Base-by-base conservation (phyloP, 2,329 filamentous ascomycete species). In the Trichophyton equinum region DNA sequence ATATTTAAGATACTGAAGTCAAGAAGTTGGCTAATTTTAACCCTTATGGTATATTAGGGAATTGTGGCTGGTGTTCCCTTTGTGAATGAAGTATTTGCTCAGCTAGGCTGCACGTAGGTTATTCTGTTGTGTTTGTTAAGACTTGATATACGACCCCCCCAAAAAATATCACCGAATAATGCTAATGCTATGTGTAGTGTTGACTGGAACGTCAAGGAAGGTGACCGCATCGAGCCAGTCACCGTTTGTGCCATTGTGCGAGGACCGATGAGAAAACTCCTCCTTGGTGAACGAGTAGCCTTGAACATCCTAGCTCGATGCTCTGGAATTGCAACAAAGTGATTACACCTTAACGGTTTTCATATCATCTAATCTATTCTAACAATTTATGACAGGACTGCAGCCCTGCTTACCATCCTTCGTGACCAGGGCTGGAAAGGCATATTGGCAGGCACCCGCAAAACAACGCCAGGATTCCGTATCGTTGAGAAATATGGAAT, bases 401-500 rank as follows among this genome's bases (percentile, higher is more conserved):
- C 75, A 55, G 72, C 73, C 8, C 75, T 84, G 42, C 75, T 84
- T 4, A 64, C 72, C 27, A 75, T 82, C 30, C 76, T 85, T 18
- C 78, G 81, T 53, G 71, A 76, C 8, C 79, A 82, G 2, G 91
- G 91, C 2, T 97, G 92, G 76, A 78, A 77, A 30, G 92, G 92
- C 62, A 86, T 86, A 1, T 78, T 99, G n/a, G 92, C 94, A 0
- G 94, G 94, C 49, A 99, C 94, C 53, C 83, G 94, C 71, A 99
- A 99, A 79, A 99, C 94, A 0, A 99, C 94, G 0, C 94, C 94
- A 0, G 94, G 94, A 0, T 99, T 97, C 77, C 82, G 94, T 9
- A 78, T 97, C 3, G 91, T 97, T 8, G 94, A 99, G 76, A 99
- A 99, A 77, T 99, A 99, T 74, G 94, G 91, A 67, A 96, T 99